Evolutionary conservation across 768 basidiomycete genomes (phyloP).

Genomic region (Podaxis pistillaris): DNA sequence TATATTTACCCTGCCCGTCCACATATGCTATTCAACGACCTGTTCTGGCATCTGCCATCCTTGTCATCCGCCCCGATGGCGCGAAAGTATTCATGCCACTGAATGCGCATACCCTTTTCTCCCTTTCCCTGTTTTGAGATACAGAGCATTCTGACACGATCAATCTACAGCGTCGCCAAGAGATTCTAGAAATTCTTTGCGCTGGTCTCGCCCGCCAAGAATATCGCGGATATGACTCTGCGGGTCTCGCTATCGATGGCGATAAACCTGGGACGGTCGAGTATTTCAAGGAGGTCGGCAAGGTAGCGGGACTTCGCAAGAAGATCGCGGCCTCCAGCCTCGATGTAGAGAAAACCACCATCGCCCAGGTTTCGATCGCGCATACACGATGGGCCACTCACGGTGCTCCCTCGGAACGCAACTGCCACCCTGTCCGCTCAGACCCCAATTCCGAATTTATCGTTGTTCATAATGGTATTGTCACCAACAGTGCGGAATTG

Average conservation of each 20-base stretch:
- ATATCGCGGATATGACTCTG: conserved; percentile 98
- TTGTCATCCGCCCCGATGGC: background rate
- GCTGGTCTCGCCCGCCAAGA: conserved; percentile 93
- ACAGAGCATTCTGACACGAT: conserved; percentile 18
- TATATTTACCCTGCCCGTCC: conserved; percentile 2
- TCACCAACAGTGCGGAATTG: conserved; percentile 90
- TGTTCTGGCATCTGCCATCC: background rate
- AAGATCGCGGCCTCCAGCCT: conserved; percentile 71
- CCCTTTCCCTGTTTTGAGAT: conserved; percentile 4
- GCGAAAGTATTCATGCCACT: background rate
- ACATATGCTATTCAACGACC: background rate
- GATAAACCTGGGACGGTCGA: conserved; percentile 75
- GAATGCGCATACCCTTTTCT: background rate
- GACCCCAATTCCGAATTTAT: conserved; percentile 82
- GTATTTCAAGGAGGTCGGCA: conserved; percentile 98
- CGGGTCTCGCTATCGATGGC: conserved; percentile 88
- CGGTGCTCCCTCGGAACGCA: conserved; percentile 80
- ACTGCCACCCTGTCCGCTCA: conserved; percentile 94
- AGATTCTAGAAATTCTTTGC: conserved; percentile 86
- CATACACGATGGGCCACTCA: conserved; percentile 99
- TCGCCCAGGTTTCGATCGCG: conserved; percentile 93
- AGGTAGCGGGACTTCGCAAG: conserved; percentile 91
- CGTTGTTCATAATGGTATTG: conserved; percentile 98
- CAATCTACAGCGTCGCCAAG: conserved; percentile 71
- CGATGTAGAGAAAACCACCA: conserved; percentile 72